Evolutionary conservation across 352 stramenopile species (phyloP), one percentile per base, ranked within the genome.

Genomic region (Nothophytophthora sp.): DNA sequence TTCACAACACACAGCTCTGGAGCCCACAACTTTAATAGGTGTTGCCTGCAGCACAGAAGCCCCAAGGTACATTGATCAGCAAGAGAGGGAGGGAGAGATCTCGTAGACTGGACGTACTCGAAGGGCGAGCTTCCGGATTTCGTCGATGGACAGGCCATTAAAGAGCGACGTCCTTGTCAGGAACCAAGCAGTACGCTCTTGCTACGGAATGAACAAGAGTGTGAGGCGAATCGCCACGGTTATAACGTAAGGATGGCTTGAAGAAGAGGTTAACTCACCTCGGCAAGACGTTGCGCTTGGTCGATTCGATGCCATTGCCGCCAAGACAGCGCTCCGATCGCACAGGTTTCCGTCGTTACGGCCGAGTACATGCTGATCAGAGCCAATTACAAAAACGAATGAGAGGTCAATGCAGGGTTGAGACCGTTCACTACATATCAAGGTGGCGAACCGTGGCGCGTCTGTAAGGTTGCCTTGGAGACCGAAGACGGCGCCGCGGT

Each of bases 1-100:
- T 50, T 86, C 74, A 4, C 63, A 74, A 32, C 70, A 86, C 19
- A 88, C 33, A 10, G 71, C 74, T 43, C 76, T 78, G 8, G 75
- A 73, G 0, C 77, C 77, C 4, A 83, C 45, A 2, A 80, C 56
- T 54, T 85, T 88, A 20, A 57, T 34, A 13, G 49, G 61, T 34
- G 50, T 73, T 1, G 69, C 70, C 56, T 76, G 38, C 32, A 50
- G 13, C 13, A 54, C 34, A 15, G 29, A 6, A 55, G 4, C 32
- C 19, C 16, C 9, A 12, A n/a, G n/a, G n/a, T n/a, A n/a, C n/a
- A n/a, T n/a, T n/a, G n/a, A n/a, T n/a, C n/a, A n/a, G n/a, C n/a
- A n/a, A n/a, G n/a, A n/a, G n/a, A n/a, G n/a, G n/a, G n/a, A n/a
- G n/a, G n/a, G n/a, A n/a, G n/a, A n/a, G n/a, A n/a, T n/a, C n/a